Evolutionary conservation across 345 rosid species (phyloP), one percentile per base, ranked within the genome.

Genomic region (Eucalyptus tenuipes): DNA sequence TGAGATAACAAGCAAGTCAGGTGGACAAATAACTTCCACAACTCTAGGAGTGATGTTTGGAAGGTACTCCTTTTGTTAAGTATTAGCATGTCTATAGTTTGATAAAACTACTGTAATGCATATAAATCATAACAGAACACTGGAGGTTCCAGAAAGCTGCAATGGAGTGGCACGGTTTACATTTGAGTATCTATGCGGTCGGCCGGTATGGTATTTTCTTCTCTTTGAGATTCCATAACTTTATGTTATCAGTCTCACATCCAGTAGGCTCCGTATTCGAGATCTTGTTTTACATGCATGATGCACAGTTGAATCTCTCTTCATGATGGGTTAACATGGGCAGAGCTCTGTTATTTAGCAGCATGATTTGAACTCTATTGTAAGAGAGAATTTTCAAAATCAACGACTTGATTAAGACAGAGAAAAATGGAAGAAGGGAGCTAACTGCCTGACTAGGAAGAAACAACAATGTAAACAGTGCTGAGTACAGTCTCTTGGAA

Each of bases 41-140:
- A 94, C 95, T 42, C 91, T 97, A 59, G 95, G 95, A 37, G 97
- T 97, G 86, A 97, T 97, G 99, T 96, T 97, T 91, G 99, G 99
- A 88, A 97, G 99, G 99, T 97, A 94, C 37, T 85, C 90, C 20
- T 88, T 45, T 86, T 88, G 85, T 44, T 49, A 53, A 47, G 75
- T 47, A 49, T 3, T 57, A 25, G 16, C 80, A 47, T 89, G 29
- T 20, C 68, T 55, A 25, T 66, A 33, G 27, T 47, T 53, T 29
- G 53, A 22, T 29, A 14, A 50, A 49, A 31, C 27, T 37, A 14
- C 29, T 85, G 44, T 64, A 48, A 15, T 86, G 57, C 53, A 49
- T 91, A 86, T 81, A 14, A 17, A 91, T 87, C 90, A 16, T 64
- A 87, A 84, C 94, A 97, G 98, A 91, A 91, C 89, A 37, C 88